A percentile compares a stretch with the other conserved stretches of the same genome.
phyloP scores from a whole-genome alignment of 1,284 basidiomycete species.

The Laetiporus sulphureus region DNA sequence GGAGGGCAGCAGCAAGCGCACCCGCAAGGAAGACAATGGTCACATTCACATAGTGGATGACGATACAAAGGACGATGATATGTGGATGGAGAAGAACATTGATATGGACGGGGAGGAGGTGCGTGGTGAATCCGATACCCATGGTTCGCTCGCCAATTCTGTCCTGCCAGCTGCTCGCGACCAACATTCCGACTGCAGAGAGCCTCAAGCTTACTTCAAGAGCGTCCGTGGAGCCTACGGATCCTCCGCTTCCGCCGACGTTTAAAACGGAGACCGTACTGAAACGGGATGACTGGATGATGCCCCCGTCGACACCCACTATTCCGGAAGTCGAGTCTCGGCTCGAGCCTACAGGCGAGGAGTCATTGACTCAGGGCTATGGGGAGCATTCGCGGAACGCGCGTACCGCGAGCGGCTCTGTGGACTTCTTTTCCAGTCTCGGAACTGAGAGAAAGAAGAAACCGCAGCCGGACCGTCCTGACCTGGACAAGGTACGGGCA shows the following conservation, averaged over 20 bases:
- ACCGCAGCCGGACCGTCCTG: conserved; percentile 53
- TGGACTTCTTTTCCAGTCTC: conserved; percentile 83
- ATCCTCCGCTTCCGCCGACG: conserved; percentile 39
- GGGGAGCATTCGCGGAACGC: conserved; percentile 47
- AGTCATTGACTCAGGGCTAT: conserved; percentile 64
- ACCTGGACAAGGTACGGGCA: conserved; percentile 61
- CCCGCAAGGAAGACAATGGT: conserved; percentile 24
- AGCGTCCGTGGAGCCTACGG: conserved; percentile 35
- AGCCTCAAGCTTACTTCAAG: conserved; percentile 65
- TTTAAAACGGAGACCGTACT: conserved; percentile 41
- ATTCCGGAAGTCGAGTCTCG: conserved; percentile 18
- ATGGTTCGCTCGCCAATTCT: conserved; percentile 7
- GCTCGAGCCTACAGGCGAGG: conserved; percentile 30
- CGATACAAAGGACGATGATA: conserved; percentile 58
- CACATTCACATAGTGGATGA: conserved; percentile 55
- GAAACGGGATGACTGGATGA: conserved; percentile 89
- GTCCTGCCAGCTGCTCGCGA: conserved; percentile 48
- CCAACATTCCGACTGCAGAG: conserved; percentile 74
- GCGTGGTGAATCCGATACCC: conserved; percentile 22
- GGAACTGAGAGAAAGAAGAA: conserved; percentile 67
- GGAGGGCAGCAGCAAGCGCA: conserved; percentile 29
- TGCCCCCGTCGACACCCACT: conserved; percentile 30
- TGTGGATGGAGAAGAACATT: conserved; percentile 87
- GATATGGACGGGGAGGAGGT: conserved; percentile 72
- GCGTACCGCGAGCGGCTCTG: conserved; percentile 44